Evolutionary conservation across 352 stramenopile genomes (phyloP), one percentile per base, ranked within the genome.

Genomic region (Salisapilia sapeloensis): DNA sequence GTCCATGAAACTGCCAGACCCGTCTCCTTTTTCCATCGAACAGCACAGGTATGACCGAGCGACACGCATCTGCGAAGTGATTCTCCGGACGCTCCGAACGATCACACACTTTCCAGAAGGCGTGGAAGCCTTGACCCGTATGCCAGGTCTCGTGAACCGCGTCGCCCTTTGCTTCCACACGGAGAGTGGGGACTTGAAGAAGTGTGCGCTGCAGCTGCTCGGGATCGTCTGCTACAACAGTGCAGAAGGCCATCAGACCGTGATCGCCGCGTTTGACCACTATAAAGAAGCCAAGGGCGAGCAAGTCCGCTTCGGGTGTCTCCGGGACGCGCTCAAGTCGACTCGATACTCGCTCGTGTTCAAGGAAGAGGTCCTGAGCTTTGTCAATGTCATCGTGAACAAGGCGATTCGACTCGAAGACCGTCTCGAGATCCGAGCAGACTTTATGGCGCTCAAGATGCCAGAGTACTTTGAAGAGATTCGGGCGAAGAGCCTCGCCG

Each of bases 361-460:
- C 55, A 89, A 89, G 33, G 72, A 89, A 52, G 72, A 89, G 38
- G 72, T 89, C 40, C 46, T 89, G 29, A 85, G 69, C 38, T 89
- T 89, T 51, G 69, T 89, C 29, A 89, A 89, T 55, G 85, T 89
- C 43, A 84, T 89, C 38, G 72, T 89, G 17, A 89, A 89, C 54
- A 89, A 89, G 50, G 72, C 69, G 3, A 83, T 89, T 18, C 61
- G 69, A 9, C 42, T 89, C 6, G 72, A 89, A 53, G 65, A 83
- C 35, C 72, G 72, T 26, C 36, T 89, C 29, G 72, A 65, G 23
- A 89, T 89, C 35, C 72, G 72, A 10, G 64, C 62, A 19, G 72
- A 89, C 35, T 89, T 89, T 40, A 82, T 89, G 35, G 64, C 69
- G 28, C 56, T 89, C 13, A 78, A 83, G 21, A 89, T 89, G 63